A percentile compares a stretch with the other conserved stretches of the same genome.
phyloP scores from a whole-genome alignment of 495 filamentous ascomycete genomes.

The Lasiosphaeris hirsuta region DNA sequence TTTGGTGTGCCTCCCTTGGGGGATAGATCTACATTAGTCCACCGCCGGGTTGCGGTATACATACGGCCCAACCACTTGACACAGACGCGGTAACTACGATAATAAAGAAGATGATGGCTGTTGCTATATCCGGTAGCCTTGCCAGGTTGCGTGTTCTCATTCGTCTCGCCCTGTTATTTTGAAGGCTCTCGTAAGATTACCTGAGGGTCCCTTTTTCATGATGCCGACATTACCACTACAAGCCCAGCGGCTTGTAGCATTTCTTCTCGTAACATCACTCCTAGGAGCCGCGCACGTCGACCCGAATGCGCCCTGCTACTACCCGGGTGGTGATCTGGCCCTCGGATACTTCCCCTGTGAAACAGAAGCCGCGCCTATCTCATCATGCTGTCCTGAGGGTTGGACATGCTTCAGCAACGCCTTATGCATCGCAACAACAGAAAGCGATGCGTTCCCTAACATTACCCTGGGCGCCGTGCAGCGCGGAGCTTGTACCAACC shows the following conservation, averaged over 20 bases:
- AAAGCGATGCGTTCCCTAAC: slow-evolving; percentile 18
- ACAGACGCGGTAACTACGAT: no score
- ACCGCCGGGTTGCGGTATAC: no score
- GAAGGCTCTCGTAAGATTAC: no score
- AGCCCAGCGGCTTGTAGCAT: neutral
- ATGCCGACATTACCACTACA: neutral
- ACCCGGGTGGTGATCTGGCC: slow-evolving; percentile 23
- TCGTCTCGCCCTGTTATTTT: no score
- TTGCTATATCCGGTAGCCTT: no score
- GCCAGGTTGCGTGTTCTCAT: no score
- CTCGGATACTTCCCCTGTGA: slow-evolving; percentile 28
- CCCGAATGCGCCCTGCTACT: slow-evolving; percentile 30
- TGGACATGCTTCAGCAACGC: slow-evolving; percentile 36
- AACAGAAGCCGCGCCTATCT: slow-evolving; percentile 13
- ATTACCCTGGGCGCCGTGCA: slow-evolving; percentile 22
- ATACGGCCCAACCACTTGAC: no score
- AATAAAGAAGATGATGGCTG: no score
- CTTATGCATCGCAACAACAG: slow-evolving; percentile 33
- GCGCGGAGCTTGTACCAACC: slow-evolving; percentile 30
- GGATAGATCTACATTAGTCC: no score
- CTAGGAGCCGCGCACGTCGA: neutral
- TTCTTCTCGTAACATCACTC: neutral
- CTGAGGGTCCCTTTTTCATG: no score
- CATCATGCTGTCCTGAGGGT: slow-evolving; percentile 30
- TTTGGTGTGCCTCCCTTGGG: no score